Percentiles rank a stretch among this genome's conserved stretches.
These are phyloP conservation scores for Viridothelium virens DNA, from an alignment of 495 filamentous ascomycete genomes.

Conservation along the genomic window DNA sequence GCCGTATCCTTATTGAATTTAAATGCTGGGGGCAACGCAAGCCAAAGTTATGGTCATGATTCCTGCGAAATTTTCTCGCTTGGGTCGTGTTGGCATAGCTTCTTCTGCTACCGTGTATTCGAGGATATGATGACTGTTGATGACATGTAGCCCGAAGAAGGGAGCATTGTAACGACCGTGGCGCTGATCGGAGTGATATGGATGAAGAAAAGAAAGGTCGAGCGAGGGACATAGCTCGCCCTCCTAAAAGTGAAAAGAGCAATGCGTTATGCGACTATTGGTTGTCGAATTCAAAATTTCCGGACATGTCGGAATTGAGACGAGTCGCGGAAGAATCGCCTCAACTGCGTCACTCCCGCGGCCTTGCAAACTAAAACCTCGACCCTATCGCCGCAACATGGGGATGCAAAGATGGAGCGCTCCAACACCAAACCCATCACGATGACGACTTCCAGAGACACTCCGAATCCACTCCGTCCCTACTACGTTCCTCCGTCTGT, in stretches of 20 bases:
- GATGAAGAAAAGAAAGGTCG: background rate
- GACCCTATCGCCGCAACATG: background rate
- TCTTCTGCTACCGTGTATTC: slow-evolving; percentile 2
- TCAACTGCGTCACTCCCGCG: slow-evolving; percentile 1
- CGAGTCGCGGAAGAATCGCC: background rate
- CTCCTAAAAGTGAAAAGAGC: background rate
- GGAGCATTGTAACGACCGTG: slow-evolving; percentile 3
- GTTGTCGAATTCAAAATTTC: background rate
- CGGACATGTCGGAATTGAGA: background rate
- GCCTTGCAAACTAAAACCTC: background rate
- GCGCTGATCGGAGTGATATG: background rate
- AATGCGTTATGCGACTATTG: background rate
- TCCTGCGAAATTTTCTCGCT: background rate
- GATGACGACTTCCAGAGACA: slow-evolving; percentile 43
- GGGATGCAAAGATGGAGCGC: slow-evolving; percentile 10
- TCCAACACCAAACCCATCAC: slow-evolving; percentile 18
- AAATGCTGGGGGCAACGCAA: background rate
- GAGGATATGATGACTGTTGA: background rate
- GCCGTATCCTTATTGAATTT: slow-evolving; percentile 17
- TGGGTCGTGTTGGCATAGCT: background rate
- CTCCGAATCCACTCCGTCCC: slow-evolving; percentile 82
- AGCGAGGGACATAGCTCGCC: slow-evolving; percentile 11
- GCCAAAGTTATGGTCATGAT: background rate
- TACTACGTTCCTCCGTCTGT: slow-evolving; percentile 89
- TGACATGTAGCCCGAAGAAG: background rate